These are phyloP conservation scores for Elsinoe ampelina DNA, from an alignment of 2,329 filamentous ascomycete species.

Conservation along the genomic window DNA sequence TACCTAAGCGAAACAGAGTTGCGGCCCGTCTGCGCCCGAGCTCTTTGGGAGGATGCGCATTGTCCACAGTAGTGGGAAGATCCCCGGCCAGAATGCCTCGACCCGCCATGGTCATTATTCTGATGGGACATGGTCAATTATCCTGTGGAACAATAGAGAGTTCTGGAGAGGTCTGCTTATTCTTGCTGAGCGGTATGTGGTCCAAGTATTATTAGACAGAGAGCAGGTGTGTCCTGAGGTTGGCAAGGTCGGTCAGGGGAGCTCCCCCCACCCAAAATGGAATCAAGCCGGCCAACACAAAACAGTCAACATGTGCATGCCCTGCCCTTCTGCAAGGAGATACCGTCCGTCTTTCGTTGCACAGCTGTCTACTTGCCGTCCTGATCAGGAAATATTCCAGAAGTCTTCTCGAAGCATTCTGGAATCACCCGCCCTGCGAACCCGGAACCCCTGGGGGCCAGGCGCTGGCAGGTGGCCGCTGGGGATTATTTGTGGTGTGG, in stretches of 20 bases:
- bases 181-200: no score
- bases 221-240: no score
- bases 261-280: not conserved
- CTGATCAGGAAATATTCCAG: slow-evolving; percentile 3
- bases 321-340: not conserved
- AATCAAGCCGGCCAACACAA: not conserved
- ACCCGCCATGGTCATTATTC: no score
- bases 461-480: not conserved
- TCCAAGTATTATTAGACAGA: no score
- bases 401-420: slow-evolving; percentile 13
- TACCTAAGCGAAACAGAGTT: not conserved
- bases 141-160: no score
- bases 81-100: no score
- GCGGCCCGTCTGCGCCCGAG: not conserved
- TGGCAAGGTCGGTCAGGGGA: no score
- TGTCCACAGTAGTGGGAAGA: no score
- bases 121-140: no score
- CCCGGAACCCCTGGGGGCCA: not conserved
- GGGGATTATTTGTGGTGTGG: no score
- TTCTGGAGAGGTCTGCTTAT: no score
- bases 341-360: not conserved
- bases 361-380: not conserved
- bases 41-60: not conserved
- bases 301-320: not conserved
- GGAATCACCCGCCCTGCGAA: not conserved